Conservation (phyloP, 495 filamentous ascomycete genomes). For the Arthonia radiata region DNA sequence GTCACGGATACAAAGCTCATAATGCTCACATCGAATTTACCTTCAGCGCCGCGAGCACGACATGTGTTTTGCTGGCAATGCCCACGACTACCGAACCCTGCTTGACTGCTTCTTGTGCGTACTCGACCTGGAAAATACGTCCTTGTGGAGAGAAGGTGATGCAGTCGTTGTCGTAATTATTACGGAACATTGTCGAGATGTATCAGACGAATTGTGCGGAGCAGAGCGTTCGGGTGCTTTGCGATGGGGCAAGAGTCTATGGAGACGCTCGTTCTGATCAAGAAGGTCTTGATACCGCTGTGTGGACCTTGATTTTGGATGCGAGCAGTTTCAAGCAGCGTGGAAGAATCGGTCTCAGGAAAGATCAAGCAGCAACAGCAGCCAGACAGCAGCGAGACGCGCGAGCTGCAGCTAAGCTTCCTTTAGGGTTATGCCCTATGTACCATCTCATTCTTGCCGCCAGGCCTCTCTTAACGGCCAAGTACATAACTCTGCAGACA, state of each 20-base stretch:
- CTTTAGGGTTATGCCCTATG: not conserved
- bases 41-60: slow-evolving; percentile 88
- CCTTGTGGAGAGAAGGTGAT: slow-evolving; percentile 99
- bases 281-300: too few species aligned
- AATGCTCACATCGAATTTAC: too few species aligned
- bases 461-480: too few species aligned
- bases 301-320: too few species aligned
- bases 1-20: too few species aligned
- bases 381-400: slow-evolving; percentile 1
- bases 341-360: too few species aligned
- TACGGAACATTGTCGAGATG: slow-evolving; percentile 64
- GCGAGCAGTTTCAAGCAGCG: too few species aligned
- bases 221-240: not conserved
- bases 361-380: slow-evolving; percentile 4
- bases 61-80: slow-evolving; percentile 90
- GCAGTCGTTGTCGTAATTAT: slow-evolving; percentile 99
- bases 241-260: too few species aligned
- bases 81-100: slow-evolving; percentile 96
- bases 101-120: slow-evolving; percentile 96
- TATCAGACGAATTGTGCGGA: slow-evolving; percentile 1
- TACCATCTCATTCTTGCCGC: not conserved
- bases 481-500: too few species aligned
- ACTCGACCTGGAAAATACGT: slow-evolving; percentile 98
- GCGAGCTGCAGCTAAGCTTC: too few species aligned
- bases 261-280: too few species aligned